A percentile compares a stretch with the other conserved stretches of the same genome.
Evolutionary conservation across 2,329 filamentous ascomycete genomes (phyloP).

Genomic region (Clathrospora elynae): DNA sequence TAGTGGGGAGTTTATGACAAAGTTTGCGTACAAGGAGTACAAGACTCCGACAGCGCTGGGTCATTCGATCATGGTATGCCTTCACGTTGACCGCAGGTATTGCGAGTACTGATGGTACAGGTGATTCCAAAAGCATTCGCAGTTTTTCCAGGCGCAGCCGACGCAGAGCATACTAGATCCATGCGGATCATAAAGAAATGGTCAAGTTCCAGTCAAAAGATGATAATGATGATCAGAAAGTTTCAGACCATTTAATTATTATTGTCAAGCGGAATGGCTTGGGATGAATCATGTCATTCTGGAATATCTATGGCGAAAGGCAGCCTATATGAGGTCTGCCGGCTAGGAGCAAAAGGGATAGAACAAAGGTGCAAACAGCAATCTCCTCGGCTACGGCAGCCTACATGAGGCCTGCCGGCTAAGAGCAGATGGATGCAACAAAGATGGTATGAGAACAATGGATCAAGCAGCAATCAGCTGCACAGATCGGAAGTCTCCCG

Average conservation of each 20-base stretch:
- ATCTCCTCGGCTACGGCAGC: no score
- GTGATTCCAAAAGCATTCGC: constrained; percentile 46
- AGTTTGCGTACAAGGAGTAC: constrained; percentile 43
- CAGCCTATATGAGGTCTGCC: no score
- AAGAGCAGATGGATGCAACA: no score
- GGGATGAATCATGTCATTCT: no score
- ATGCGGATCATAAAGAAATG: constrained; percentile 44
- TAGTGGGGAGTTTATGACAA: constrained; percentile 44
- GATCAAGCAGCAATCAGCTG: no score
- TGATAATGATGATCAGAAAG: constrained; percentile 27
- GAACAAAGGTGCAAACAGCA: no score
- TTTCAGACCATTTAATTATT: constrained; percentile 23
- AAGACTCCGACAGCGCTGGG: constrained; percentile 34
- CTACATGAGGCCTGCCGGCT: no score
- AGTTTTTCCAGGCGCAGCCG: constrained; percentile 41
- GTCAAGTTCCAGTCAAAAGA: constrained; percentile 38
- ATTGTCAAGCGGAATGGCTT: no score
- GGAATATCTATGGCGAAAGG: no score
- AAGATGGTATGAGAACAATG: no score
- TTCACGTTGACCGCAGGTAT: neutral
- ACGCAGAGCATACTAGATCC: constrained; percentile 44
- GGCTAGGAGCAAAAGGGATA: no score
- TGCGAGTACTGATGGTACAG: constrained; percentile 21
- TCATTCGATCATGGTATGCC: constrained; percentile 32
- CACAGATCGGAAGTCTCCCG: no score